These are phyloP conservation scores for Mycena citricolor DNA, from an alignment of 1,284 basidiomycete genomes.

Conservation along the genomic window DNA sequence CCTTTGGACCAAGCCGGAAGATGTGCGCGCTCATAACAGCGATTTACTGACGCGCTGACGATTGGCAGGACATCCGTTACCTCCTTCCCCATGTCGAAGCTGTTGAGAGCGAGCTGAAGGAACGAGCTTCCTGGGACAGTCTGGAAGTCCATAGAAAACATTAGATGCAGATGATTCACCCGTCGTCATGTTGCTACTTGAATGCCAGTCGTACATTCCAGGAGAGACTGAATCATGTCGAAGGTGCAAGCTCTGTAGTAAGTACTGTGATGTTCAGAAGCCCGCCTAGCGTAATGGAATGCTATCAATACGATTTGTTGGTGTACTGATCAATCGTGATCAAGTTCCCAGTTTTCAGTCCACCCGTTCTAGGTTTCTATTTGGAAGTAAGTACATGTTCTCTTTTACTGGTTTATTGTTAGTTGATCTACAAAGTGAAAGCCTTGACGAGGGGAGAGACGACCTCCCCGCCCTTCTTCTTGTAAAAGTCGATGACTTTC, in stretches of 20 bases:
- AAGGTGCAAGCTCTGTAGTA: too few relatives aligned
- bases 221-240: too few relatives aligned
- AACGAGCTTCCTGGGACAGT: constrained; percentile 86
- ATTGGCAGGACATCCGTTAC: constrained; percentile 84
- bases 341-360: too few relatives aligned
- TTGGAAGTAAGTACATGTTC: too few relatives aligned
- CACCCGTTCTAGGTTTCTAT: too few relatives aligned
- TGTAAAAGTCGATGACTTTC: constrained; percentile 88
- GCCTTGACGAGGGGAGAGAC: constrained; percentile 81
- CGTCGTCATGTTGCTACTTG: constrained; percentile 10
- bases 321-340: too few relatives aligned
- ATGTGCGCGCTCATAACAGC: constrained; percentile 53
- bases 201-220: constrained; percentile 21
- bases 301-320: too few relatives aligned
- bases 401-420: too few relatives aligned
- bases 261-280: too few relatives aligned
- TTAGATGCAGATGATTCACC: constrained; percentile 37
- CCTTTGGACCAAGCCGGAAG: constrained; percentile 77
- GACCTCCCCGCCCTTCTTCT: constrained; percentile 72
- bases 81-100: constrained; percentile 80
- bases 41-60: neutral
- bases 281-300: too few relatives aligned
- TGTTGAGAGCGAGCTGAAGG: constrained; percentile 76
- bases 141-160: constrained; percentile 61
- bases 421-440: constrained; percentile 36